A percentile compares a stretch with the other conserved stretches of the same genome.
phyloP scores from a whole-genome alignment of 2,329 filamentous ascomycete species.

The Aspergillus sclerotialis region DNA sequence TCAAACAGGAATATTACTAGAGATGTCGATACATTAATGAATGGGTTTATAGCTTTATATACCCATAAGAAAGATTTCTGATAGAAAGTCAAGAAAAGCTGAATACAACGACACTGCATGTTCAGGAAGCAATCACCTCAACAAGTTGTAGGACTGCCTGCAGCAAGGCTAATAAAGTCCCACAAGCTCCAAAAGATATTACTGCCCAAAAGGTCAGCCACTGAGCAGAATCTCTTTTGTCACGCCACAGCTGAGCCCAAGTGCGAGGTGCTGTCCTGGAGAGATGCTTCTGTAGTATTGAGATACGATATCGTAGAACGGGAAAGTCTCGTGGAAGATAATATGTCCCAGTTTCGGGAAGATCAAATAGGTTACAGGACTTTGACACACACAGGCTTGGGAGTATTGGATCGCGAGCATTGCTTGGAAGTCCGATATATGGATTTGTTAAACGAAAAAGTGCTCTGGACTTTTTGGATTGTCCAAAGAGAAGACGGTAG shows the following conservation, averaged over 20 bases:
- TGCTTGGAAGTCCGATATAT: background rate
- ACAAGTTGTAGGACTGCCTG: slow-evolving; percentile 3
- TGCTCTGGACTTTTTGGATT: slow-evolving; percentile 1
- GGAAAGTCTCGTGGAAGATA: background rate
- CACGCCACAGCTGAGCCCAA: slow-evolving; percentile 1
- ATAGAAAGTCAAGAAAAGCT: too few species aligned
- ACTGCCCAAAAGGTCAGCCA: slow-evolving; percentile 3
- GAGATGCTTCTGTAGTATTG: background rate
- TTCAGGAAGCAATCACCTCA: too few species aligned
- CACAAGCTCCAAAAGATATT: slow-evolving; percentile 4
- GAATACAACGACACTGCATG: too few species aligned
- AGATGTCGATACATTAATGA: too few species aligned
- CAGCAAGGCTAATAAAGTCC: slow-evolving; percentile 3
- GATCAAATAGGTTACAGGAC: background rate
- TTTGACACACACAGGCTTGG: background rate
- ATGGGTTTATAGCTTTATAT: too few species aligned
- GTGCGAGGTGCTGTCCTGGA: background rate
- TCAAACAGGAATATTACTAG: too few species aligned
- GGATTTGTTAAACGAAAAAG: slow-evolving; percentile 2
- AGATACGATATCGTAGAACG: background rate
- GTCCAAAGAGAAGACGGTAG: slow-evolving; percentile 6
- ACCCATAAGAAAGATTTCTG: too few species aligned
- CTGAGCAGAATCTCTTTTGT: slow-evolving; percentile 1
- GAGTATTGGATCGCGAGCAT: background rate
- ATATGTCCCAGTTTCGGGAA: background rate